Conservation (phyloP, 2,329 filamentous ascomycete genomes). For the Penicillium concentricum region DNA sequence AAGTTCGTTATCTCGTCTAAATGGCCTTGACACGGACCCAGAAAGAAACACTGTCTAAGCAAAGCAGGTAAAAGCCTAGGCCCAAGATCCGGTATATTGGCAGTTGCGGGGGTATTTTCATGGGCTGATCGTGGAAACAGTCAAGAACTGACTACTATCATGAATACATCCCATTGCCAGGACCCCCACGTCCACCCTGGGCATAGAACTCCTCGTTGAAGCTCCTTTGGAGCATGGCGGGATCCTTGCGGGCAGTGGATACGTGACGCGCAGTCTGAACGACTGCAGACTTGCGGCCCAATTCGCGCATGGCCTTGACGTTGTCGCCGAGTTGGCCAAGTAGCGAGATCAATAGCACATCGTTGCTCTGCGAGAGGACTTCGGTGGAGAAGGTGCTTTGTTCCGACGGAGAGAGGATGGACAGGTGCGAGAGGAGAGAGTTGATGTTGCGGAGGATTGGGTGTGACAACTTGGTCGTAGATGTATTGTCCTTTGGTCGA, state of each 20-base stretch:
- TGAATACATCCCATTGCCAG: conserved; percentile 5
- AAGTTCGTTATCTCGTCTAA: conserved; percentile 13
- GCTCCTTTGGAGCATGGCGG: conserved; percentile 20
- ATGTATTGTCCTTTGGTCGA: conserved; percentile 29
- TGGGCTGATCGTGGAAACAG: not conserved
- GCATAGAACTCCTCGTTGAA: conserved; percentile 31
- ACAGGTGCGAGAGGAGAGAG: conserved; percentile 77
- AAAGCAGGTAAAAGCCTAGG: not conserved
- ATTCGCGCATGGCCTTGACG: conserved; percentile 66
- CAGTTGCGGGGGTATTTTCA: not conserved
- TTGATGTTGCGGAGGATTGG: conserved; percentile 84
- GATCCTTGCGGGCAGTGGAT: conserved; percentile 21
- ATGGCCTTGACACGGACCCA: not conserved
- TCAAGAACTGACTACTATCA: not conserved
- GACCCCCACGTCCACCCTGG: conserved; percentile 9
- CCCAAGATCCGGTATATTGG: not conserved
- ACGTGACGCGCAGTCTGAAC: conserved; percentile 48
- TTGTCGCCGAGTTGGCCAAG: conserved; percentile 74
- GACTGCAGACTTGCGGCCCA: conserved; percentile 71
- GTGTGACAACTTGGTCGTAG: conserved; percentile 61
- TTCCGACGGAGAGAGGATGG: conserved; percentile 74
- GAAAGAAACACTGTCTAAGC: not conserved
- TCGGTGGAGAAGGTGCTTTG: conserved; percentile 66
- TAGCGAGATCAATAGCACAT: conserved; percentile 75
- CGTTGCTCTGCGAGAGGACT: conserved; percentile 74